Evolutionary conservation across 805 yeast species (phyloP), one percentile per base, ranked within the genome.

Genomic region (Candida lessepsii): DNA sequence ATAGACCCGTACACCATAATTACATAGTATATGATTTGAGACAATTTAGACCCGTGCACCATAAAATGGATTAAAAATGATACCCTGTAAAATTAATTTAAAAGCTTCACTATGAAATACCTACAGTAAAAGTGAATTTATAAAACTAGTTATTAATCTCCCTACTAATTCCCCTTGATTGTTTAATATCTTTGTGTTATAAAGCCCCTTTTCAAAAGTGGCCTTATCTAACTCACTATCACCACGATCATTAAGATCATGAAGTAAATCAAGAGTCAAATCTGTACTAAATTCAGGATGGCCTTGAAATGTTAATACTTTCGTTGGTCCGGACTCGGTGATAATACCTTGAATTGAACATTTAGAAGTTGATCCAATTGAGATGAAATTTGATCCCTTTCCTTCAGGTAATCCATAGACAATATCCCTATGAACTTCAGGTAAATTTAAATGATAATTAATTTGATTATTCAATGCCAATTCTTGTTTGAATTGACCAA

Each of bases 201-300:
- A 57, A 13, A 56, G 46, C 29, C 56, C 52, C 37, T 53, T 52
- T 37, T 64, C 61, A 35, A 51, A 60, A 14, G 57, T 52, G 3
- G 55, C 51, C 14, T 50, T 46, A 20, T 58, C 58, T 14, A 69
- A 47, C 11, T 33, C 15, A n/a, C 23, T 16, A 13, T 13, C 18
- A 10, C 54, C 52, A 14, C 35, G 37, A 11, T 52, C 42, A 36
- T 36, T 41, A 33, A 52, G 49, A 16, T 41, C 14, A 34, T 54
- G 45, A 38, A 60, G 56, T 45, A 65, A 44, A 16, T 49, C 59
- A 18, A 57, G 37, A 1, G 63, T 51, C 20, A 53, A 54, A 3
- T 59, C 68, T 0, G 65, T 63, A 18, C 63, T 54, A 53, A 86
- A 89, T 57, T 89, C 96, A 0, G 96, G 96, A 53, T 89, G 97